Evolutionary conservation across 768 basidiomycete genomes (phyloP), one percentile per base, ranked within the genome.

Genomic region (Leccinum subgranulosum): DNA sequence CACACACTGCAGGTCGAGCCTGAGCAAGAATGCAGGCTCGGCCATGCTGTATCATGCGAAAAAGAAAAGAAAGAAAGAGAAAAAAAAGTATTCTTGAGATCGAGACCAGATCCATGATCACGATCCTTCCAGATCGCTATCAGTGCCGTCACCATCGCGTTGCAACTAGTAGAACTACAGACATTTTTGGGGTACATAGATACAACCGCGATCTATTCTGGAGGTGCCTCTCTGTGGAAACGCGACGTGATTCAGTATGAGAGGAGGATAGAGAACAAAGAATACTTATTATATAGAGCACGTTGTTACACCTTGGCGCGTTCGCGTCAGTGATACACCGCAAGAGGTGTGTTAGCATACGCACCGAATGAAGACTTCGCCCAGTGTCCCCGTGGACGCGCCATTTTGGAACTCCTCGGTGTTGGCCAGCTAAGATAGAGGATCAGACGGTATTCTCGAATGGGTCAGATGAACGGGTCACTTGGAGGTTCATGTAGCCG

Each of bases 401-500:
- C 94, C 96, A 65, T 97, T 92, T 73, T 98, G 94, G 66, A 89
- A 96, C 73, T 99, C 97, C 73, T 98, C 97, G 3, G 97, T 95
- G 73, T 98, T 98, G n/a, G 95, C 96, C 53, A 99, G 49, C 49
- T 49, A 29, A 6, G 0, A 49, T 4, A 5, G 6, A 12, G n/a
- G 49, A 31, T 49, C 11, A 31, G 28, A 31, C 10, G 28, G 11
- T 11, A 2, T 21, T 5, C 10, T 31, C 6, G 49, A n/a, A 21
- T 9, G 47, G 25, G 47, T 5, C 9, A 11, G 49, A 31, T 0
- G 49, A 10, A 41, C 10, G 29, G 25, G n/a, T 59, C 66, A 92
- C 96, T 81, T 99, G 97, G 49, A 99, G 84, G 74, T 99, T 99
- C 97, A 98, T 98, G 78, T 97, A 99, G 12, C 93, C 93, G 75